Percentiles rank a stretch among this genome's conserved stretches.
These are phyloP conservation scores for Geosiphon pyriformis DNA, from an alignment of 192 early-diverging fungal genomes.

Conservation along the genomic window DNA sequence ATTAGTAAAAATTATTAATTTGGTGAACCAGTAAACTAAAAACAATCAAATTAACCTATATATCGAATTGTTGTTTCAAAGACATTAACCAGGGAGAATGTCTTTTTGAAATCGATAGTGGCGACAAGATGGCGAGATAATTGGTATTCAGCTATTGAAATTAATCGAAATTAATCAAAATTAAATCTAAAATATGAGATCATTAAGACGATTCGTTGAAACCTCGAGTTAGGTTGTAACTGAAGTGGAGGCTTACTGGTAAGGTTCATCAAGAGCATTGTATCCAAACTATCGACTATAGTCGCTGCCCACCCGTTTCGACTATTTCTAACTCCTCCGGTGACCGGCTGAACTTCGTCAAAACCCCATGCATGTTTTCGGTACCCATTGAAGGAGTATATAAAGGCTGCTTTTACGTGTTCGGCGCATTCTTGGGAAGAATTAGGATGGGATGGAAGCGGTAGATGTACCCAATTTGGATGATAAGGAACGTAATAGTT, in stretches of 20 bases:
- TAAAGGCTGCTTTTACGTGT: slow-evolving; percentile 55
- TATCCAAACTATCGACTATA: slow-evolving; percentile 84
- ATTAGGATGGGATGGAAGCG: not conserved
- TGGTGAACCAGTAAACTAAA: not conserved
- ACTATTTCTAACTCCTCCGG: slow-evolving; percentile 26
- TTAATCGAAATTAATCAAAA: not conserved
- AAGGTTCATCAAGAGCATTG: slow-evolving; percentile 80
- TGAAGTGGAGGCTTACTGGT: not conserved
- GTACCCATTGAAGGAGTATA: slow-evolving; percentile 74
- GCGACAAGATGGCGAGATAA: slow-evolving; percentile 62
- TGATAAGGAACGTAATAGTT: not conserved
- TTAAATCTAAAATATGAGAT: not conserved
- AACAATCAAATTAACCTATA: slow-evolving; percentile 10
- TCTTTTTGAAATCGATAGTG: slow-evolving; percentile 49
- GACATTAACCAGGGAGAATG: slow-evolving; percentile 48
- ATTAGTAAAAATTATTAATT: not conserved
- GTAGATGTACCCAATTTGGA: not conserved
- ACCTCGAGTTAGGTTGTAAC: too few relatives aligned
- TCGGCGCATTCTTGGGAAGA: slow-evolving; percentile 10
- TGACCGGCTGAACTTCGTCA: slow-evolving; percentile 59
- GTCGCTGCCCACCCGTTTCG: slow-evolving; percentile 65
- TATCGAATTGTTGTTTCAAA: slow-evolving; percentile 84
- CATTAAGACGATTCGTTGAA: too few relatives aligned
- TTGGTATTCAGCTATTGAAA: slow-evolving; percentile 61
- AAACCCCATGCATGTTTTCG: slow-evolving; percentile 67